Evolutionary conservation across 163 green algal genomes (phyloP).

Genomic region (Scenedesmus sp.): DNA sequence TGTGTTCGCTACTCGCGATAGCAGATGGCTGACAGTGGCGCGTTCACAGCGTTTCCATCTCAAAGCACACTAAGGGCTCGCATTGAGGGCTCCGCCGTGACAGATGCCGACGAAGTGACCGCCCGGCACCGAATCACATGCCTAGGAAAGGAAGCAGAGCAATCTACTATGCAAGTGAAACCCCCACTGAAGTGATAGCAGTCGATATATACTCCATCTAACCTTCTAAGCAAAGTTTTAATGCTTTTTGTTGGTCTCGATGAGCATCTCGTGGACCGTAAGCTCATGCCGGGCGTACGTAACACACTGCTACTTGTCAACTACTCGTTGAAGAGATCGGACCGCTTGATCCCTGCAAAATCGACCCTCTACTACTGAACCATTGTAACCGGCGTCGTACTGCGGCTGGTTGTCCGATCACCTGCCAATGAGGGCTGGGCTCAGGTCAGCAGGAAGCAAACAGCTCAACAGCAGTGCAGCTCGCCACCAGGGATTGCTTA

Average conservation of each 20-base stretch:
- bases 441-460: slow-evolving; percentile 2
- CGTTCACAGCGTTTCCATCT: neutral
- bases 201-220: neutral
- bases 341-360: neutral
- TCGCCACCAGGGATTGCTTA: neutral
- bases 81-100: neutral
- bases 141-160: neutral
- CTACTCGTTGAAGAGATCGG: neutral
- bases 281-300: neutral
- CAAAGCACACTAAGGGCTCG: neutral
- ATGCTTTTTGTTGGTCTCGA: neutral
- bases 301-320: neutral
- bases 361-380: no score
- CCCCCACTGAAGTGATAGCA: neutral
- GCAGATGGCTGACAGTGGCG: neutral
- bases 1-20: neutral
- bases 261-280: neutral
- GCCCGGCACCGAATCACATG: neutral
- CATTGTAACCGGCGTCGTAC: neutral
- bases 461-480: neutral
- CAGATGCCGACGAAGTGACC: neutral
- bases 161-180: slow-evolving; percentile 14
- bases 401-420: neutral
- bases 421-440: slow-evolving; percentile 1
- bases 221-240: neutral